These are phyloP conservation scores for Naganishia vaughanmartiniae DNA, from an alignment of 768 basidiomycete genomes.

Conservation along the genomic window DNA sequence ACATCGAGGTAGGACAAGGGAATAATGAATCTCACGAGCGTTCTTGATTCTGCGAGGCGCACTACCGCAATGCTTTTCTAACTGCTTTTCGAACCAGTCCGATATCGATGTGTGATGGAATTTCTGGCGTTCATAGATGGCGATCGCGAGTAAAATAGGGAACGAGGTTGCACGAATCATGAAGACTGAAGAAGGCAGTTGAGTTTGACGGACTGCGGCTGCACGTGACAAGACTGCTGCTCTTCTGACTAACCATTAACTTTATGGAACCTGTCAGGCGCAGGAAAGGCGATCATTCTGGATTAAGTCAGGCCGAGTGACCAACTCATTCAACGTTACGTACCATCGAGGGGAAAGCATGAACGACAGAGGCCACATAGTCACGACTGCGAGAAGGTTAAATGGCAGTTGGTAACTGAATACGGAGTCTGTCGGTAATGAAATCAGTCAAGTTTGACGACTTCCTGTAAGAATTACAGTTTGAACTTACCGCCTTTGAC, in stretches of 20 bases:
- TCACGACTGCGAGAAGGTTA: constrained; percentile 78
- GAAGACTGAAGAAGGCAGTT: constrained; percentile 21
- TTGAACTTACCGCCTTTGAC: constrained; percentile 48
- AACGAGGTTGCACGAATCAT: constrained; percentile 64
- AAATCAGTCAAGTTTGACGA: background rate
- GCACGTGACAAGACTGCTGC: no score
- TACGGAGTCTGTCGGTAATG: constrained; percentile 61
- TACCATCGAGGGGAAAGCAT: constrained; percentile 82
- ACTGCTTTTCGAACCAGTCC: constrained; percentile 67
- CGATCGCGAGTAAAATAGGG: constrained; percentile 74
- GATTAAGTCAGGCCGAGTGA: background rate
- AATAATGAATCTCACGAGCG: constrained; percentile 39
- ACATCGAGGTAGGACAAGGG: background rate
- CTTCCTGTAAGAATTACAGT: background rate
- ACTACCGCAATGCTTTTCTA: constrained; percentile 69
- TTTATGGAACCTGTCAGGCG: constrained; percentile 69
- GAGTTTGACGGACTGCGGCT: background rate
- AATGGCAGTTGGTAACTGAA: constrained; percentile 94
- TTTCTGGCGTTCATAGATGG: constrained; percentile 80
- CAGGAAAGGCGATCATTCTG: background rate
- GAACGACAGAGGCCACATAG: constrained; percentile 84
- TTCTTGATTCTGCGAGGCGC: constrained; percentile 68
- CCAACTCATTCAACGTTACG: background rate
- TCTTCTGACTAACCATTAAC: constrained; percentile 58
- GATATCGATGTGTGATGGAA: constrained; percentile 68